Conservation (phyloP, 768 basidiomycete genomes). For the Pisolithus microcarpus region DNA sequence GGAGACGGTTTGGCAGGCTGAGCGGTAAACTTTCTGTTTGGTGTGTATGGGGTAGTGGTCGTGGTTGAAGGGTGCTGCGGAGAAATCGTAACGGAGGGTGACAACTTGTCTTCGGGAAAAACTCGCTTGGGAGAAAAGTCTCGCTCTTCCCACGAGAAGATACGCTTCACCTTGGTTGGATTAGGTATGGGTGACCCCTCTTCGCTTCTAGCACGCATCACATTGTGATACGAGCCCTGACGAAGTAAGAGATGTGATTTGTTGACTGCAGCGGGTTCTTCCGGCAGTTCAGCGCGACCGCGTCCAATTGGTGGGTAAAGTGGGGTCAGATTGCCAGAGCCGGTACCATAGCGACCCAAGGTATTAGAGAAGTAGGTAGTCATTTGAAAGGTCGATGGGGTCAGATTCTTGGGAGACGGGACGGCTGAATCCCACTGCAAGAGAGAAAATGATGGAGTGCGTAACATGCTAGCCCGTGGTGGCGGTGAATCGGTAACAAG, state of each 20-base stretch:
- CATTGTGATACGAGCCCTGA: slow-evolving; percentile 68
- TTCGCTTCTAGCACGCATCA: slow-evolving; percentile 38
- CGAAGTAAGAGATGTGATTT: slow-evolving; percentile 62
- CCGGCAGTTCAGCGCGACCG: slow-evolving; percentile 42
- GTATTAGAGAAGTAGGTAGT: slow-evolving; percentile 77
- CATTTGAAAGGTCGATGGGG: slow-evolving; percentile 53
- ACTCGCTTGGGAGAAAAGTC: slow-evolving; percentile 60
- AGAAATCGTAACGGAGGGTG: slow-evolving; percentile 32
- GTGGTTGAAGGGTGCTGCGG: slow-evolving; percentile 28
- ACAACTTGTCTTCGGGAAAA: slow-evolving; percentile 61
- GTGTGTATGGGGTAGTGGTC: slow-evolving; percentile 26
- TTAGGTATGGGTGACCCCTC: slow-evolving; percentile 56
- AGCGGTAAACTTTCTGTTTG: slow-evolving; percentile 12
- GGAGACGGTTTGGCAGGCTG: slow-evolving; percentile 28
- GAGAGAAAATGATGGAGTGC: slow-evolving; percentile 55
- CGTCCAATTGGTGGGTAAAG: background rate
- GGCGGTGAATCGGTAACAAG: slow-evolving; percentile 19
- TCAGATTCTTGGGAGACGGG: slow-evolving; percentile 63
- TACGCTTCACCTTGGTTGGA: slow-evolving; percentile 56
- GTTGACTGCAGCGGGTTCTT: slow-evolving; percentile 49
- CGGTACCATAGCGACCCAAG: slow-evolving; percentile 62
- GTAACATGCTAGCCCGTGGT: slow-evolving; percentile 25
- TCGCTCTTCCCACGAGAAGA: slow-evolving; percentile 95
- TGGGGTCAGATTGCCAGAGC: slow-evolving; percentile 3
- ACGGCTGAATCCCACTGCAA: slow-evolving; percentile 74